phyloP scores from a whole-genome alignment of 208 protist species.

The Endotrypanum monterogeii region DNA sequence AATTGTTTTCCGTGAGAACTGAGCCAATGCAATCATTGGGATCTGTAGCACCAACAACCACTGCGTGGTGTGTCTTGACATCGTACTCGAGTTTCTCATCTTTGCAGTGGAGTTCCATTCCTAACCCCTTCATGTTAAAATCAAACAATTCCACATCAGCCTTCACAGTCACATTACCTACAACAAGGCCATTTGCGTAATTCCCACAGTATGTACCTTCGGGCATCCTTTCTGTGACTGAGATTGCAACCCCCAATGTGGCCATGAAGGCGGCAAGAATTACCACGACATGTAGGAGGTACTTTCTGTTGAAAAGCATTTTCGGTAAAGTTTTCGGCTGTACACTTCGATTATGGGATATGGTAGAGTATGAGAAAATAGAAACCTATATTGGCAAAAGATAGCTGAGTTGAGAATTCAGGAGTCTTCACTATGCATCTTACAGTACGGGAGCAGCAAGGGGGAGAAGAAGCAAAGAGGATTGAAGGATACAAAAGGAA shows the following conservation, averaged over 20 bases:
- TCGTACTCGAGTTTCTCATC: slow-evolving; percentile 75
- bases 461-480: neutral
- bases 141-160: slow-evolving; percentile 33
- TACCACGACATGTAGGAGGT: neutral
- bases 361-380: neutral
- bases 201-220: slow-evolving; percentile 58
- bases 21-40: slow-evolving; percentile 71
- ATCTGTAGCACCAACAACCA: slow-evolving; percentile 40
- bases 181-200: slow-evolving; percentile 51
- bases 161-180: slow-evolving; percentile 42
- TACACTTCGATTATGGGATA: neutral
- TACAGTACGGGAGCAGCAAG: neutral
- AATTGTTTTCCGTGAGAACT: slow-evolving; percentile 38
- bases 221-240: slow-evolving; percentile 8
- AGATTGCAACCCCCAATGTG: neutral
- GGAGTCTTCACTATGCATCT: neutral
- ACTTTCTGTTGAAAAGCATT: neutral
- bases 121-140: slow-evolving; percentile 52
- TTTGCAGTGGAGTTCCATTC: slow-evolving; percentile 43
- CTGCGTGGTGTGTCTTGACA: slow-evolving; percentile 34
- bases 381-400: neutral
- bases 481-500: neutral
- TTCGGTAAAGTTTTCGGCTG: neutral
- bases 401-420: neutral
- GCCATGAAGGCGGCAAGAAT: slow-evolving; percentile 1